These are phyloP conservation scores for Thielaviopsis punctulata DNA, from an alignment of 2,329 filamentous ascomycete genomes.

Conservation along the genomic window DNA sequence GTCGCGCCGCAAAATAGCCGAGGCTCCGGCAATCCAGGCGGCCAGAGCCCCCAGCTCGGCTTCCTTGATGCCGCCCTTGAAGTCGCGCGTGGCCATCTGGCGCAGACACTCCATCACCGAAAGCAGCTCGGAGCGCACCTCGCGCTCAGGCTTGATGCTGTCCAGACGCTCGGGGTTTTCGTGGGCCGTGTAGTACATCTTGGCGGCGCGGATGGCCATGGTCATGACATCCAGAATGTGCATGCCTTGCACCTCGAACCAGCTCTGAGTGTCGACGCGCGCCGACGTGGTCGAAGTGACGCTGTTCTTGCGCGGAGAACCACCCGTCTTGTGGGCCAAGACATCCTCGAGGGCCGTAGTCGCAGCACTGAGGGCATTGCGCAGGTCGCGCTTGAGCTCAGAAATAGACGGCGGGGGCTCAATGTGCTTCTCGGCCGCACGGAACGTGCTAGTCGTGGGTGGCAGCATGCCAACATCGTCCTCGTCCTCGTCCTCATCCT, in stretches of 20 bases:
- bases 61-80: conserved; percentile 61
- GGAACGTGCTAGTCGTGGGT: conserved; percentile 95
- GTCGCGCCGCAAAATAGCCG: conserved; percentile 59
- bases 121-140: conserved; percentile 69
- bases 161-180: conserved; percentile 73
- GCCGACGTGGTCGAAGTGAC: conserved; percentile 20
- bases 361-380: conserved; percentile 52
- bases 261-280: conserved; percentile 34
- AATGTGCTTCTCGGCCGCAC: conserved; percentile 63
- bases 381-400: conserved; percentile 52
- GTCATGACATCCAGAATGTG: conserved; percentile 86
- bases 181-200: conserved; percentile 90
- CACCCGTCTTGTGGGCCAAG: conserved; percentile 16
- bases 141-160: conserved; percentile 71
- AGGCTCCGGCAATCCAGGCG: conserved; percentile 64
- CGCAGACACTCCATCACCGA: conserved; percentile 81
- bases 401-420: conserved; percentile 69
- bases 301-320: conserved; percentile 11
- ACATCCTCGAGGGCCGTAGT: conserved; percentile 48
- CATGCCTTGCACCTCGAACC: conserved; percentile 79
- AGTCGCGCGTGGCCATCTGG: conserved; percentile 75
- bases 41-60: conserved; percentile 64
- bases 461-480: conserved; percentile 70
- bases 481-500: conserved; percentile 37
- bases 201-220: conserved; percentile 85